Evolutionary conservation across 2,329 filamentous ascomycete species (phyloP).

Genomic region (Salinomyces thailandicus): DNA sequence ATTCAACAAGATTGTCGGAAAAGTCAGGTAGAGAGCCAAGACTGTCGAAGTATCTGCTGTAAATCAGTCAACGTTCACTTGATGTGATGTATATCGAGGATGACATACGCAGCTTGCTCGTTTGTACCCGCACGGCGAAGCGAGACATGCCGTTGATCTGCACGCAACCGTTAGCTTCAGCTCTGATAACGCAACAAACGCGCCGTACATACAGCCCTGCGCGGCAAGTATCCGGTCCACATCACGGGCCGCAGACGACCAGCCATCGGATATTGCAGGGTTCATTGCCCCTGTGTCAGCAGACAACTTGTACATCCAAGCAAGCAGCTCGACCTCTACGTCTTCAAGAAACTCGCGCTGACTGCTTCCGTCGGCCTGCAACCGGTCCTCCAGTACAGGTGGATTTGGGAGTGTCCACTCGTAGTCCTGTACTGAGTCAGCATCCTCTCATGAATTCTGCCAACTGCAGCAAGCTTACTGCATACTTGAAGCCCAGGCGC

Average conservation of each 20-base stretch:
- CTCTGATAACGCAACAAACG: not conserved
- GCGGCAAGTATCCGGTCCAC: conserved; percentile 24
- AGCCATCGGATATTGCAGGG: conserved; percentile 19
- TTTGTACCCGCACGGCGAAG: conserved; percentile 12
- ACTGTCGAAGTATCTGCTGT: conserved; percentile 40
- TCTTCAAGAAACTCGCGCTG: conserved; percentile 45
- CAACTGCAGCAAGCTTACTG: conserved; percentile 12
- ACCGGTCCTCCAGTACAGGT: conserved; percentile 10
- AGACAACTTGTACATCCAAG: conserved; percentile 36
- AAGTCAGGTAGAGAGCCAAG: conserved; percentile 55
- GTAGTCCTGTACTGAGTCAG: conserved; percentile 7
- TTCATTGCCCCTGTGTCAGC: conserved; percentile 17
- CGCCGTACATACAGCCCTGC: conserved; percentile 22
- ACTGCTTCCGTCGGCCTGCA: conserved; percentile 15
- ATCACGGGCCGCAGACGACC: conserved; percentile 23
- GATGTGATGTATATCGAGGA: conserved; percentile 2
- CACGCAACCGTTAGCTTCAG: conserved; percentile 4
- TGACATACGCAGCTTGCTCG: conserved; percentile 15
- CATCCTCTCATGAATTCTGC: not conserved
- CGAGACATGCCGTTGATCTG: conserved; percentile 17
- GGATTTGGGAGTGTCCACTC: conserved; percentile 24
- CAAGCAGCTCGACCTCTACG: conserved; percentile 47
- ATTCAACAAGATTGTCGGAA: conserved; percentile 49
- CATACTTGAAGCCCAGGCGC: conserved; percentile 45
- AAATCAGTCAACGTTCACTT: not conserved